Base-by-base conservation (phyloP, 257 asterid genomes). In the Solanum clarkiae region DNA sequence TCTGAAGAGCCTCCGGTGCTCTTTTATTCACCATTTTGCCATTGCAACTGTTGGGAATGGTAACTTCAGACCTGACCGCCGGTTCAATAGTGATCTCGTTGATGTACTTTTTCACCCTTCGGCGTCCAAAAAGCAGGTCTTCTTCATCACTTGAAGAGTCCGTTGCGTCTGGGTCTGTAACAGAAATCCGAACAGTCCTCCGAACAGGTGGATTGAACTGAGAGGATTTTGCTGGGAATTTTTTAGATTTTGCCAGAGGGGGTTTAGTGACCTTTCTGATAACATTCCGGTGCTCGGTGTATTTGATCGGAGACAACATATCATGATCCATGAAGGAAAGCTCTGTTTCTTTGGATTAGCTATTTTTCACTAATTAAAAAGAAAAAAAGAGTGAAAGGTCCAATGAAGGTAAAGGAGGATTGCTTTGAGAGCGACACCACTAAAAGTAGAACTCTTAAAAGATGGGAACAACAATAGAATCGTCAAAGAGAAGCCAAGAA, bases 141-240 rank as follows among this genome's bases (percentile, higher is more conserved):
- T 94, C 97, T 3, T 93, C 99, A 29, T 90, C 98, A 63, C 94
- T 86, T 6, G 96, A 92, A 2, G 99, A 96, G 63, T 96, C 99
- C 0, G 99, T 96, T 14, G 99, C 99, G 40, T 96, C 92, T 0
- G 95, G 92, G 81, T 96, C 99, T 0, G 93, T 93, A 0, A 94
- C 93, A 1, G 93, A 86, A 12, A 96, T 87, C 55, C 93, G 84
- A 3, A 96, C 92, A 0, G 92, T 84, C 83, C 54, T 92, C 0
- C 93, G 91, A 12, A 66, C 14, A 14, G 45, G 45, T 42, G 77
- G 32, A 70, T 18, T 62, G 88, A 7, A 47, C 7, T 89, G 86
- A 2, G 81, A 17, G 18, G 72, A 72, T 70, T 69, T 90, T 1
- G 20, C 85, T 6, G 66, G 81, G 0, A 20, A 68, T 57, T 66